These are phyloP conservation scores for Protomyces inundatus DNA, from an alignment of 1,139 yeast genomes.

Conservation along the genomic window DNA sequence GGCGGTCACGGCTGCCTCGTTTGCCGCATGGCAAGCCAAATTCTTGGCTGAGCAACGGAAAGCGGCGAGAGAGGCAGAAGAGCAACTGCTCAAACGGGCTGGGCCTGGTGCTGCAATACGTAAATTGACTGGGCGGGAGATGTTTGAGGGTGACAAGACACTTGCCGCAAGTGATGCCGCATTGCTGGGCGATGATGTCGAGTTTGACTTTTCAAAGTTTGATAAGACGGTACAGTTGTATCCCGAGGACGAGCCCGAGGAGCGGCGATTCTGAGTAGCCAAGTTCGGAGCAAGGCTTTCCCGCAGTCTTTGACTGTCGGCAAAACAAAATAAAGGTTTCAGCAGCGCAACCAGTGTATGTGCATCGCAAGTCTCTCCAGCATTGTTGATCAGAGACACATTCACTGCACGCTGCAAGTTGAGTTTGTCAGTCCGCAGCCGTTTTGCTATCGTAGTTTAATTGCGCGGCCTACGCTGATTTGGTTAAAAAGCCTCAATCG, in stretches of 20 bases:
- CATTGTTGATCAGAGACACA: too few relatives aligned
- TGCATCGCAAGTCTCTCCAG: too few relatives aligned
- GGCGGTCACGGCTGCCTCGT: slow-evolving; percentile 68
- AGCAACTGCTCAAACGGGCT: slow-evolving; percentile 48
- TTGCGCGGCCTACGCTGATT: too few relatives aligned
- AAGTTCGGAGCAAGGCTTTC: too few relatives aligned
- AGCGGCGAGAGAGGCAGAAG: slow-evolving; percentile 39
- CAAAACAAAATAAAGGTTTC: too few relatives aligned
- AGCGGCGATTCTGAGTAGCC: neutral
- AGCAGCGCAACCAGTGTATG: too few relatives aligned
- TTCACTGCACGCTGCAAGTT: too few relatives aligned
- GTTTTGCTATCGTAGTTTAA: too few relatives aligned
- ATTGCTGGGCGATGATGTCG: slow-evolving; percentile 23
- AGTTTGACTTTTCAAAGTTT: slow-evolving; percentile 22
- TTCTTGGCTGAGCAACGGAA: slow-evolving; percentile 50
- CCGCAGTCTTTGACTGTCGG: too few relatives aligned
- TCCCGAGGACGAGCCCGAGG: slow-evolving; percentile 18
- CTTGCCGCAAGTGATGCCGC: slow-evolving; percentile 19
- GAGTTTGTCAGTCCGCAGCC: too few relatives aligned
- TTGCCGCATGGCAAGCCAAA: slow-evolving; percentile 58
- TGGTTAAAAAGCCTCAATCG: too few relatives aligned
- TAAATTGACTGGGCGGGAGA: slow-evolving; percentile 75
- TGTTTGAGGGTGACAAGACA: slow-evolving; percentile 66
- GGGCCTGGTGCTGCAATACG: slow-evolving; percentile 61
- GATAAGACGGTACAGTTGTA: slow-evolving; percentile 2